A percentile compares a stretch with the other conserved stretches of the same genome.
phyloP scores from a whole-genome alignment of 2,329 filamentous ascomycete genomes.

The Pseudomassariella vexata region DNA sequence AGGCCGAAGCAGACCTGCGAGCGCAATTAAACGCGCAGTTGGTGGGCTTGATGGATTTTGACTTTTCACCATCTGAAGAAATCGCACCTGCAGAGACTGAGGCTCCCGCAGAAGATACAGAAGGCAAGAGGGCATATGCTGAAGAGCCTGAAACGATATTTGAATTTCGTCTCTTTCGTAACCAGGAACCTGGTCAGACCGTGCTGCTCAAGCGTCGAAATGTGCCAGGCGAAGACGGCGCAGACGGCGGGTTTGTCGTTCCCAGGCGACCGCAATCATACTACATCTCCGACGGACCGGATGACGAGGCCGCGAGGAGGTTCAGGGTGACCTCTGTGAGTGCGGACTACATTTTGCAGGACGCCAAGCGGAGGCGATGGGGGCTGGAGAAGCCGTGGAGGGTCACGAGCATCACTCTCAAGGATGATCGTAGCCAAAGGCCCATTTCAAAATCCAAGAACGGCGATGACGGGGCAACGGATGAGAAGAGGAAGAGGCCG shows the following conservation, averaged over 20 bases:
- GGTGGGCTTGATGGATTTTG: constrained; percentile 38
- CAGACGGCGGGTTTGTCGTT: constrained; percentile 32
- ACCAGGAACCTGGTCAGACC: constrained; percentile 36
- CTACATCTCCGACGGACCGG: constrained; percentile 39
- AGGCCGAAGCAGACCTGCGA: constrained; percentile 31
- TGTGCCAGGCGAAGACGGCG: constrained; percentile 30
- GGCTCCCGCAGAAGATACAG: constrained; percentile 9
- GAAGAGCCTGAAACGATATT: constrained; percentile 34
- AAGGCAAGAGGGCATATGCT: too few relatives aligned
- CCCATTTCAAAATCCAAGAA: constrained; percentile 4
- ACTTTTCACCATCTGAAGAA: constrained; percentile 14
- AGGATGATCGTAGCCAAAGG: constrained; percentile 15
- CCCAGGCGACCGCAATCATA: constrained; percentile 37
- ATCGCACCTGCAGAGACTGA: constrained; percentile 9
- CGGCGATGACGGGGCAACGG: constrained; percentile 5
- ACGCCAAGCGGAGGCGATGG: constrained; percentile 43
- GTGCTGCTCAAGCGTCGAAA: constrained; percentile 42
- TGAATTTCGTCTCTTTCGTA: constrained; percentile 53
- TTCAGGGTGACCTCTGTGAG: constrained; percentile 44
- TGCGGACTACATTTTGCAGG: constrained; percentile 42
- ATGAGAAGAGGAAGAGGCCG: constrained; percentile 33
- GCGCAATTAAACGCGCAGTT: constrained; percentile 42
- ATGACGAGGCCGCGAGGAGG: constrained; percentile 28
- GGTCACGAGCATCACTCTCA: constrained; percentile 38
- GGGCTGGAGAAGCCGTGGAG: constrained; percentile 57